Evolutionary conservation across 129 eudicot genomes (phyloP), one percentile per base, ranked within the genome.

Genomic region (Pulicaria dysenterica): DNA sequence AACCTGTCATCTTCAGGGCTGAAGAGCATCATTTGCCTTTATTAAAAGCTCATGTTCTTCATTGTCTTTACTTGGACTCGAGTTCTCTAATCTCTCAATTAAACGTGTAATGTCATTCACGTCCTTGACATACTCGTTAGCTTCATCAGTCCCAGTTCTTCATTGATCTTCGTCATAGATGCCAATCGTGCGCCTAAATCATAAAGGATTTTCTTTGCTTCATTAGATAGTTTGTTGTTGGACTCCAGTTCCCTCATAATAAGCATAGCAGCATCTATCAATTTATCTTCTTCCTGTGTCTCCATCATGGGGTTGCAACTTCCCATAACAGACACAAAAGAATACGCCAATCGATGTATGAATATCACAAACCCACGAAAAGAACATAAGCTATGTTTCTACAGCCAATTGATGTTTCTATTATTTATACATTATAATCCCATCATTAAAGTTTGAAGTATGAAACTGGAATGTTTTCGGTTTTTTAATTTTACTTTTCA

Each of bases 11-110:
- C 98, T 73, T 92, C 95, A 64, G 61, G 92, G 83, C 69, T 89
- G 96, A 78, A 89, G 84, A 83, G 85, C 74, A 73, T 87, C 92
- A 36, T 89, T 89, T 11, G 92, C 95, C 60, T 62, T 80, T 12
- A 73, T 68, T 31, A 83, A 81, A 69, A 87, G 78, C 24, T 45
- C 66, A 7, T 64, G 57, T 49, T 86, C 91, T 70, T 57, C 36
- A 5, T 58, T 77, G 62, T 77, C 84, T 75, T 79, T 87, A 46
- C 53, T 24, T 2, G 80, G 70, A 58, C 78, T 81, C 70, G 76
- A 72, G 70, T 73, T 58, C 69, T 89, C 96, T 64, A 92, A 89
- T 41, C 61, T 78, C 61, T 89, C 85, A 56, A 67, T 73, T 69
- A 87, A 69, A n/a, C 54, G 79, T 16, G 81, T 77, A 38, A 81